These are phyloP conservation scores for Pseudogymnoascus sp. DNA, from an alignment of 2,329 filamentous ascomycete species.

Conservation along the genomic window DNA sequence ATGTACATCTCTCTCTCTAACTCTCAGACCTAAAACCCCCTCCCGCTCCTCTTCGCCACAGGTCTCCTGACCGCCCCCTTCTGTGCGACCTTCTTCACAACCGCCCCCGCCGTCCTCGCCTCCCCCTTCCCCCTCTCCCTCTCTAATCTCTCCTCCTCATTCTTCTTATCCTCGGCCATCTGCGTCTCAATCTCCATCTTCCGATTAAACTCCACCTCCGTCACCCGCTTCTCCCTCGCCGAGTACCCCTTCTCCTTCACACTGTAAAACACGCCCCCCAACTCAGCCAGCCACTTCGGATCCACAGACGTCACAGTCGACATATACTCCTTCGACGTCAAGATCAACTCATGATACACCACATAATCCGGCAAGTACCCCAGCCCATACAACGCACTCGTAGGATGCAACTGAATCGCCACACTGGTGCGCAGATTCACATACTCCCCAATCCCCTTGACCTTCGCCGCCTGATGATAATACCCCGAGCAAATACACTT, in stretches of 20 bases:
- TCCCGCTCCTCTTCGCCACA: conserved; percentile 47
- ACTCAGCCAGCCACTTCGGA: conserved; percentile 91
- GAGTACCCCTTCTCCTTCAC: conserved; percentile 98
- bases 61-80: conserved; percentile 57
- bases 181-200: conserved; percentile 90
- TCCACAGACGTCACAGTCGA: conserved; percentile 94
- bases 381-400: conserved; percentile 82
- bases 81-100: conserved; percentile 51
- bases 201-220: conserved; percentile 84
- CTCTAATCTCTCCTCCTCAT: conserved; percentile 50
- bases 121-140: conserved; percentile 41
- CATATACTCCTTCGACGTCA: conserved; percentile 97
- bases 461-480: conserved; percentile 94
- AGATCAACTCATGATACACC: conserved; percentile 94
- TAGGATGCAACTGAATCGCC: conserved; percentile 89
- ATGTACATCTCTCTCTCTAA: background rate
- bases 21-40: conserved; percentile 33
- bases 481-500: conserved; percentile 97
- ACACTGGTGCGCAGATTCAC: conserved; percentile 93
- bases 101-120: conserved; percentile 36
- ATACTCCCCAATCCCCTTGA: conserved; percentile 95
- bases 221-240: conserved; percentile 73
- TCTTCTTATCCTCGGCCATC: conserved; percentile 78
- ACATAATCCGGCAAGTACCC: conserved; percentile 96
- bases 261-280: conserved; percentile 95